Base-by-base conservation (phyloP, 139 green algal species). In the Mesotaenium endlicherianum region DNA sequence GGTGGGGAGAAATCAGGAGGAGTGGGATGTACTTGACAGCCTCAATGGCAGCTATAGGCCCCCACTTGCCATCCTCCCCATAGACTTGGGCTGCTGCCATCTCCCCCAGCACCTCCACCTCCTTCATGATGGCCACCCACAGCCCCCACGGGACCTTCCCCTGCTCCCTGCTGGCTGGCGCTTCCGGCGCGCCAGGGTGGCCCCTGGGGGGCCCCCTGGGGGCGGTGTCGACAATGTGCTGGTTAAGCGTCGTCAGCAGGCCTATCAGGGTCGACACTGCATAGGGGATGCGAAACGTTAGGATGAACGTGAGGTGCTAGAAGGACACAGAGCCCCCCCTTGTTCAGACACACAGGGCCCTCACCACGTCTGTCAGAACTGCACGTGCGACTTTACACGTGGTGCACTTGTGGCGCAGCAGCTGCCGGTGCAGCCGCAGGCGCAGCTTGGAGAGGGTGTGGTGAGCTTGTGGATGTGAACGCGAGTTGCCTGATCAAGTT, bases 51-150 rank as follows among this genome's bases (percentile, higher is more conserved):
- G 80, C 74, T 16, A 86, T 64, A 2, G 30, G n/a, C 0, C 16
- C 26, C 80, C 80, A 86, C 38, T 84, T 83, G 57, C 36, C 38
- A 2, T 83, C 34, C 71, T 86, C 71, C 14, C 80, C 80, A 11
- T 72, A 26, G 40, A 36, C 86, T 39, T 67, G 49, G 0, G 86
- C 80, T 16, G 80, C 80, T 20, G 71, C 39, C 41, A 86, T 81
- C 72, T 86, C 80, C 16, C 70, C 71, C 41, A 86, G 69, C 43
- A 83, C 71, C 71, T 86, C 80, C 69, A 58, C 44, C 69, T 86
- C 80, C 31, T 86, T 86, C 50, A 50, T 43, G 40, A 86, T 11
- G 17, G 80, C 70, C 57, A 86, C 31, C 50, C 36, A 26, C 36
- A 86, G 71, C 49, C 34, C 47, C 80, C 80, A 86, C 3, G 79